Evolutionary conservation across 2,329 filamentous ascomycete species (phyloP).

Genomic region (Shiraia sp.): DNA sequence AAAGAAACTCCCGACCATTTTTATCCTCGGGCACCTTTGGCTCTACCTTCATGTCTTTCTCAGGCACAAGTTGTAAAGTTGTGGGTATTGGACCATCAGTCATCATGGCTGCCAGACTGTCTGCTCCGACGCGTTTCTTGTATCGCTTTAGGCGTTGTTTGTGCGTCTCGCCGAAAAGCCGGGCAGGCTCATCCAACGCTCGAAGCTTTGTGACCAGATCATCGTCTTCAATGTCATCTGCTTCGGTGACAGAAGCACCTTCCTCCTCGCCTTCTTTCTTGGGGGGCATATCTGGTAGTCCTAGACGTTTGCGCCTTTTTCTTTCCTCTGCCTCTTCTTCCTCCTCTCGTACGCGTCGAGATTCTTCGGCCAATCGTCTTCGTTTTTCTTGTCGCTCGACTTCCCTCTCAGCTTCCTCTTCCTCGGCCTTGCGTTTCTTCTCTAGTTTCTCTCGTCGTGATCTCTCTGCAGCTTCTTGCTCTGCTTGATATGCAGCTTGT

Average conservation of each 20-base stretch:
- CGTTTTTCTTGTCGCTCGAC: constrained; percentile 80
- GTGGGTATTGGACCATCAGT: constrained; percentile 85
- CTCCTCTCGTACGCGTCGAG: constrained; percentile 68
- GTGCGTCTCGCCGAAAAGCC: constrained; percentile 82
- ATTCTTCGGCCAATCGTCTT: constrained; percentile 78
- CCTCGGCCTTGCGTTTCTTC: constrained; percentile 86
- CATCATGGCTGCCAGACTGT: constrained; percentile 51
- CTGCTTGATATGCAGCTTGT: constrained; percentile 75
- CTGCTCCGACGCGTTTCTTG: constrained; percentile 59
- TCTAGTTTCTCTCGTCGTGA: constrained; percentile 70
- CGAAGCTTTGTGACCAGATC: constrained; percentile 71
- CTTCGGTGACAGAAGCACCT: constrained; percentile 45
- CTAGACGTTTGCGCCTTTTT: constrained; percentile 72
- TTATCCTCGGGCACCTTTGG: constrained; percentile 65
- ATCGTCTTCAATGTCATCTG: constrained; percentile 71
- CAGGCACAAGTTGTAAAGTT: constrained; percentile 75
- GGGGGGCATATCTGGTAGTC: constrained; percentile 72
- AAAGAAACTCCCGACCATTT: constrained; percentile 71
- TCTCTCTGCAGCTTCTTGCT: constrained; percentile 74
- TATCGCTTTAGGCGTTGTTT: constrained; percentile 71
- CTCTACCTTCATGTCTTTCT: constrained; percentile 83
- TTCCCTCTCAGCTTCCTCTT: constrained; percentile 75
- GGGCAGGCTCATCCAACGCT: constrained; percentile 70
- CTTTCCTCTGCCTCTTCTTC: constrained; percentile 75
- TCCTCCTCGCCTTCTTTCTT: constrained; percentile 52